A percentile compares a stretch with the other conserved stretches of the same genome.
These are phyloP conservation scores for Diplosphaera chodatii DNA, from an alignment of 139 green algal species.

Conservation along the genomic window DNA sequence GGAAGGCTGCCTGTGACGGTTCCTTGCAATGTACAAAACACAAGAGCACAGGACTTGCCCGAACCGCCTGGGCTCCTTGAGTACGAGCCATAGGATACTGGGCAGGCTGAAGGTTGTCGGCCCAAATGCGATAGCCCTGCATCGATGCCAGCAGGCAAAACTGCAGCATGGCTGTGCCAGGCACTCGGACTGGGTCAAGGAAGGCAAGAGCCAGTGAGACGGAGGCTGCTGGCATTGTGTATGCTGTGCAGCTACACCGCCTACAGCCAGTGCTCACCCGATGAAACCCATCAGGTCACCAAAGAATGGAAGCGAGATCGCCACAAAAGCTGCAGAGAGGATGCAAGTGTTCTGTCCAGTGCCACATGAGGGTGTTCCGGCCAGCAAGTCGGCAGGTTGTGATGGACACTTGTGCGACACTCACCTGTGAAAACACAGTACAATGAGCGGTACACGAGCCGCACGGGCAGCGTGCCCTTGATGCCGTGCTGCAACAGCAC, in stretches of 20 bases:
- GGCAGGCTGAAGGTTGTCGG: slow-evolving; percentile 21
- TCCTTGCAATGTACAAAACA: no score
- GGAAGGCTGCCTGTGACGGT: no score
- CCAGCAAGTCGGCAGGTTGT: no score
- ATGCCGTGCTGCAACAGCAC: slow-evolving; percentile 7
- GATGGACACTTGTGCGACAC: no score
- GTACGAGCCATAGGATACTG: slow-evolving; percentile 11
- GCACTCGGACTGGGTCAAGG: no score
- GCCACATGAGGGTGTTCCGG: no score
- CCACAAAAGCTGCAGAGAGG: slow-evolving; percentile 20
- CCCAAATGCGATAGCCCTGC: neutral
- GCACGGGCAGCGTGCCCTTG: neutral
- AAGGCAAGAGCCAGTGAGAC: no score
- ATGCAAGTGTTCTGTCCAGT: no score
- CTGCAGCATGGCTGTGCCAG: no score
- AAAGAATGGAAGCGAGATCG: slow-evolving; percentile 26
- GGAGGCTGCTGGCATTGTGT: no score
- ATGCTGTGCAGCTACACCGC: no score
- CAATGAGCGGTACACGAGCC: slow-evolving; percentile 8
- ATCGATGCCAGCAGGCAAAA: no score
- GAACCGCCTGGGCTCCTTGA: slow-evolving; percentile 9
- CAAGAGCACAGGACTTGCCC: neutral
- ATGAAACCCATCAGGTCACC: slow-evolving; percentile 1
- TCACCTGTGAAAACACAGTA: slow-evolving; percentile 21
- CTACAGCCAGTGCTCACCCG: neutral